phyloP scores from a whole-genome alignment of 495 filamentous ascomycete species.

The Podospora conica region DNA sequence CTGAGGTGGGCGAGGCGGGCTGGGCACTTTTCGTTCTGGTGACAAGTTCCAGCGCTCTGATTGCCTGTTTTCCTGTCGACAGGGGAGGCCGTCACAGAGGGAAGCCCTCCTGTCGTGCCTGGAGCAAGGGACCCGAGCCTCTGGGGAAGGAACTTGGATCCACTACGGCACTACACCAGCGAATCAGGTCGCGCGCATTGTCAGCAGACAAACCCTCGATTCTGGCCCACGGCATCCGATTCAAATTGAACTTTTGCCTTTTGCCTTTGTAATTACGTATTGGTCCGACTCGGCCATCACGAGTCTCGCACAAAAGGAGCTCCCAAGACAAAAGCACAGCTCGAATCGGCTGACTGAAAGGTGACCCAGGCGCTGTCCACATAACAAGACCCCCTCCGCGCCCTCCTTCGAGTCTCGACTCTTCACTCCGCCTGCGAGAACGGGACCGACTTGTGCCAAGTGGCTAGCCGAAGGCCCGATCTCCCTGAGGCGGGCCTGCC shows the following conservation, averaged over 20 bases:
- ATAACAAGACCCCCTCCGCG: too few relatives aligned
- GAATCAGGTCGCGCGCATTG: constrained; percentile 23
- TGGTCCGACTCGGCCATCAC: background rate
- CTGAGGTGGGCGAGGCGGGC: background rate
- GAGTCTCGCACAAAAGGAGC: background rate
- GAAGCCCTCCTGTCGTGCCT: background rate
- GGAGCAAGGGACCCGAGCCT: constrained; percentile 2
- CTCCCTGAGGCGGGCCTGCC: background rate
- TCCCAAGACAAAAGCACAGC: background rate
- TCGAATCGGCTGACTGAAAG: background rate
- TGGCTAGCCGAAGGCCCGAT: background rate
- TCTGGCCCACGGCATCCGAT: background rate
- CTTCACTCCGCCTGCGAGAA: background rate
- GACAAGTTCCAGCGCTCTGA: background rate
- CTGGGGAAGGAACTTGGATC: constrained; percentile 4
- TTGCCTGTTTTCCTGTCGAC: background rate
- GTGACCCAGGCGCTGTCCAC: too few relatives aligned
- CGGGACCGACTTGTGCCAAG: background rate
- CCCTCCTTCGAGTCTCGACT: too few relatives aligned
- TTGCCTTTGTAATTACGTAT: background rate
- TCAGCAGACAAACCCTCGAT: constrained; percentile 22
- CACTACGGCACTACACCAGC: constrained; percentile 3
- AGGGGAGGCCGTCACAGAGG: background rate
- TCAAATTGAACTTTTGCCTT: background rate
- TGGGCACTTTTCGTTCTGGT: background rate